Evolutionary conservation across 345 rosid genomes (phyloP).

Genomic region (Hibiscus mutabilis): DNA sequence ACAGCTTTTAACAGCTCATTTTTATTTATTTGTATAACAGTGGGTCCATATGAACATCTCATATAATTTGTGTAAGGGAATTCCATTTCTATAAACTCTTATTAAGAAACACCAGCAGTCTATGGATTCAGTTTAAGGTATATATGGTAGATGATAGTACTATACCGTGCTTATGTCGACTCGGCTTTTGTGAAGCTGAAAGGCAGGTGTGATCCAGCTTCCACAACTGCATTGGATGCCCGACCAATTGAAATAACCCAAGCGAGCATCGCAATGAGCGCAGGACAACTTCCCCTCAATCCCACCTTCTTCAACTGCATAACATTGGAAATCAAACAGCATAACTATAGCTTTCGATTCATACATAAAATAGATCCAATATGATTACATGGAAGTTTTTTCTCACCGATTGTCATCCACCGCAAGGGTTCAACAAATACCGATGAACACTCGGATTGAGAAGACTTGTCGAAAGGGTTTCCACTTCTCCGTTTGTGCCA

Average conservation of each 20-base stretch:
- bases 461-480: constrained; percentile 44
- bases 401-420: constrained; percentile 74
- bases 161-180: constrained; percentile 43
- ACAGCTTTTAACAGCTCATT: neutral
- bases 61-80: neutral
- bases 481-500: constrained; percentile 60
- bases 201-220: constrained; percentile 88
- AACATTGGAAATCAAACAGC: neutral
- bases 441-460: constrained; percentile 54
- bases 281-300: constrained; percentile 73
- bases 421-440: constrained; percentile 66
- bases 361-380: neutral
- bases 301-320: constrained; percentile 61
- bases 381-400: neutral
- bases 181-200: constrained; percentile 71
- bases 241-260: constrained; percentile 93
- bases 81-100: neutral
- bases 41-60: neutral
- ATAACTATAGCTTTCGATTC: neutral
- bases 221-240: constrained; percentile 91
- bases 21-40: neutral
- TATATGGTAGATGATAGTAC: neutral
- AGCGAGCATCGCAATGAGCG: constrained; percentile 58
- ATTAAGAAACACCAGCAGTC: neutral
- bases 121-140: neutral